These are phyloP conservation scores for Verticillium longisporum DNA, from an alignment of 2,329 filamentous ascomycete genomes.

Conservation along the genomic window DNA sequence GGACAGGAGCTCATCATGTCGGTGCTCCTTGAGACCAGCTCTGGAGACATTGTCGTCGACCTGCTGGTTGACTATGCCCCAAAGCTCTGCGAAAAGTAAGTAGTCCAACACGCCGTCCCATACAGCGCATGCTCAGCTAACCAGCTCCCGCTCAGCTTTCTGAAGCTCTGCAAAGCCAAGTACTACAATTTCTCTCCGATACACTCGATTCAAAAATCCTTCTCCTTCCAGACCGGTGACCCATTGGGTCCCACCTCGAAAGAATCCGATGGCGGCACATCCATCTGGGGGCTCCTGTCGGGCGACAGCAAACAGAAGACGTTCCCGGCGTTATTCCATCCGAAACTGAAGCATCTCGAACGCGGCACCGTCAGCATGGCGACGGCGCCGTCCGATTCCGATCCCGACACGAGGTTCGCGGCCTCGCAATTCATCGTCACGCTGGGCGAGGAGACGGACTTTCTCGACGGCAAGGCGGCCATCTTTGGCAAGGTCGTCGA, in stretches of 20 bases:
- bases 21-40: constrained; percentile 85
- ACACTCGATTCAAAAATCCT: constrained; percentile 87
- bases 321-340: constrained; percentile 78
- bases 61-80: constrained; percentile 83
- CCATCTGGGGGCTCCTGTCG: constrained; percentile 81
- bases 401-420: constrained; percentile 76
- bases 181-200: constrained; percentile 98
- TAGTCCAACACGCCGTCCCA: constrained; percentile 13
- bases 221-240: constrained; percentile 94
- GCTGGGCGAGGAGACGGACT: constrained; percentile 81
- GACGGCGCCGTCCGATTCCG: constrained; percentile 68
- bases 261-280: constrained; percentile 85
- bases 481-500: constrained; percentile 95
- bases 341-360: constrained; percentile 82
- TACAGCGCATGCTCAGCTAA: constrained; percentile 36
- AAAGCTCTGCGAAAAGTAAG: constrained; percentile 91
- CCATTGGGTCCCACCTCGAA: constrained; percentile 79
- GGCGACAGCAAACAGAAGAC: constrained; percentile 61
- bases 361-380: constrained; percentile 96
- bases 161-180: constrained; percentile 98
- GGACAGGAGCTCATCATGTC: constrained; percentile 57
- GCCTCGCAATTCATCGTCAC: constrained; percentile 94
- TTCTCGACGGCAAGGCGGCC: constrained; percentile 85
- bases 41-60: constrained; percentile 92
- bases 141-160: constrained; percentile 62